Evolutionary conservation across 2,329 filamentous ascomycete species (phyloP).

Genomic region (Cercospora citrullina): DNA sequence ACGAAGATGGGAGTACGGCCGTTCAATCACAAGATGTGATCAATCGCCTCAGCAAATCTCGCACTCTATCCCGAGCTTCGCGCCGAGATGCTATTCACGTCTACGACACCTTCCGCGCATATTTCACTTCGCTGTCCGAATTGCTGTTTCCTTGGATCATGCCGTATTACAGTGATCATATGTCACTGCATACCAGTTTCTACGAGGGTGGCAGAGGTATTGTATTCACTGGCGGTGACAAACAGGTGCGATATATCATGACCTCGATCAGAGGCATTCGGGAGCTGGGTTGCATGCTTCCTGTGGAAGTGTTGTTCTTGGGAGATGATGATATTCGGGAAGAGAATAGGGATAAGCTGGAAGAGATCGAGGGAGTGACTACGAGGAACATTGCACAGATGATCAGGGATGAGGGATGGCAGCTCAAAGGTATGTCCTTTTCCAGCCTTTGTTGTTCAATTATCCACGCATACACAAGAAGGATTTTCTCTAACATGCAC

Average conservation of each 20-base stretch:
- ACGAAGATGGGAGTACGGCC: neutral
- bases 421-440: slow-evolving; percentile 37
- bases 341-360: slow-evolving; percentile 45
- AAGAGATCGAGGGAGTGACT: slow-evolving; percentile 46
- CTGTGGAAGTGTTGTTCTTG: slow-evolving; percentile 46
- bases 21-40: slow-evolving; percentile 1
- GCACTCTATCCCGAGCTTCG: slow-evolving; percentile 9
- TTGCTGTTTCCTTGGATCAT: slow-evolving; percentile 45
- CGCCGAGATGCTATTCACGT: slow-evolving; percentile 34
- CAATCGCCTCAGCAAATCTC: slow-evolving; percentile 3
- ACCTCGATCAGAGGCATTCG: slow-evolving; percentile 46
- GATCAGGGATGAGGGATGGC: slow-evolving; percentile 50
- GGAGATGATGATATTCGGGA: slow-evolving; percentile 49
- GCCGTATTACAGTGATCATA: slow-evolving; percentile 49
- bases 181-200: slow-evolving; percentile 37
- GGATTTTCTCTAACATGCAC: neutral
- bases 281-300: slow-evolving; percentile 42
- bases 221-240: slow-evolving; percentile 49
- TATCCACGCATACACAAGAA: too few relatives aligned
- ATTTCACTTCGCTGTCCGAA: slow-evolving; percentile 43
- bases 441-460: too few relatives aligned
- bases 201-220: slow-evolving; percentile 47
- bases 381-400: slow-evolving; percentile 49
- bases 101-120: slow-evolving; percentile 47
- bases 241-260: slow-evolving; percentile 46